Base-by-base conservation (phyloP, 2,329 filamentous ascomycete genomes). In the Pyrenochaeta sp. region DNA sequence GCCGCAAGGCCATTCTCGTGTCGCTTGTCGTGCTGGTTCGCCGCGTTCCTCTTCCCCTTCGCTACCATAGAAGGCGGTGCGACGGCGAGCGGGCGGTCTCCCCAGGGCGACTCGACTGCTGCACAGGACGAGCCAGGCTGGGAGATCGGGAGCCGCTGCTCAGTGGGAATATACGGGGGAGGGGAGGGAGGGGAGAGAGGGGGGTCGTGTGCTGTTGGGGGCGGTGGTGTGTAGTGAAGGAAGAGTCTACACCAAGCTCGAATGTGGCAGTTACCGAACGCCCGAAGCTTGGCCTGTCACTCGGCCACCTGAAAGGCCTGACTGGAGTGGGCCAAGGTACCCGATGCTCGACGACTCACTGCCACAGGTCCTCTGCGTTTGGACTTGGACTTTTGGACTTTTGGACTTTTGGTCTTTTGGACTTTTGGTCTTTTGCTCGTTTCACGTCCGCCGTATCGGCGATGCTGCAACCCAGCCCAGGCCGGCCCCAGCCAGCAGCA, bases 1-100 rank as follows among this genome's bases (percentile, higher is more conserved):
- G 88, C 88, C 83, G 92, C 89, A 76, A 92, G 83, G 73, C 91
- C 92, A 88, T 91, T 92, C 80, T 97, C 92, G 80, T 96, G 90
- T 77, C 90, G 87, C 67, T 77, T 80, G 75, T 80, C 77, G 70
- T 79, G 78, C 74, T 76, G 73, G 72, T 27, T 27, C 23, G 78
- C 73, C 73, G 75, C 75, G 67, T 68, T 74, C 68, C 69, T 73
- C 69, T 77, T 79, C 69, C 68, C 71, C 73, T 78, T 79, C 63
- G 77, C 75, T 78, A 80, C 80, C 80, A 82, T 82, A 71, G 77
- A 73, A 63, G 63, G 67, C 61, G 64, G 60, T 54, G 67, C 66
- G 62, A 51, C 50, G 62, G 66, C 62, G 64, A 64, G 71, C 63
- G 54, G 58, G 67, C 70, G 63, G 71, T 68, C 66, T 67, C 68